A percentile compares a stretch with the other conserved stretches of the same genome.
These are phyloP conservation scores for Prunus mongolica DNA, from an alignment of 306 rosid genomes.

Conservation along the genomic window DNA sequence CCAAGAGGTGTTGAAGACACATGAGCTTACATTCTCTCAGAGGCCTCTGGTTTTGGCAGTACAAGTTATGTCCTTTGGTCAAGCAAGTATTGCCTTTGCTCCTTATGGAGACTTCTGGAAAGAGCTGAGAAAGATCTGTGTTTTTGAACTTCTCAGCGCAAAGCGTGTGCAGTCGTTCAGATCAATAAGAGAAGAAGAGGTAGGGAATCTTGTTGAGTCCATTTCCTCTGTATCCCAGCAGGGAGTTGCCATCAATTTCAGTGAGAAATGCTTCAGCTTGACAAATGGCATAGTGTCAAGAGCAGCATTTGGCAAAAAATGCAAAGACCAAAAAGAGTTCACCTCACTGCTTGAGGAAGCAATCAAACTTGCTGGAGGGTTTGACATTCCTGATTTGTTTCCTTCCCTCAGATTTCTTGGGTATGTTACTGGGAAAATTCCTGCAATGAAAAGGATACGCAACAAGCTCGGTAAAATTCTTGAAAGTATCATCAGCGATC, in stretches of 20 bases:
- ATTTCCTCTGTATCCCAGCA: not conserved
- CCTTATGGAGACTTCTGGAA: constrained; percentile 24
- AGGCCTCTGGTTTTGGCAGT: constrained; percentile 8
- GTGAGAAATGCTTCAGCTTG: not conserved
- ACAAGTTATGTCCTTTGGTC: constrained; percentile 2
- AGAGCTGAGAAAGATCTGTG: constrained; percentile 13
- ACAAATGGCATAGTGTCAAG: not conserved
- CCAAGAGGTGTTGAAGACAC: not conserved
- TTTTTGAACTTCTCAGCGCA: not conserved
- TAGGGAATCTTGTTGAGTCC: not conserved
- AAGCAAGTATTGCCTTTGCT: not conserved
- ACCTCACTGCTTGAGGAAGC: not conserved
- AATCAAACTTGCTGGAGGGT: not conserved
- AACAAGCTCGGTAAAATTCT: not conserved
- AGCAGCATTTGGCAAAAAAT: constrained; percentile 22
- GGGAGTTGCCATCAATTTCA: not conserved
- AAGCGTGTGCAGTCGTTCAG: constrained; percentile 17
- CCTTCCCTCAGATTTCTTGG: not conserved
- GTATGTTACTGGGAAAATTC: not conserved
- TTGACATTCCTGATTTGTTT: constrained; percentile 5
- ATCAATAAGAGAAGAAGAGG: constrained; percentile 20
- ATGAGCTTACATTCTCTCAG: constrained; percentile 10
- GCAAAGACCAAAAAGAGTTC: constrained; percentile 18
- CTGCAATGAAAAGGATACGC: not conserved
- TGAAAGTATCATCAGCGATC: not conserved